Conservation (phyloP, 139 green algal species). For the Chlorella sorokiniana region DNA sequence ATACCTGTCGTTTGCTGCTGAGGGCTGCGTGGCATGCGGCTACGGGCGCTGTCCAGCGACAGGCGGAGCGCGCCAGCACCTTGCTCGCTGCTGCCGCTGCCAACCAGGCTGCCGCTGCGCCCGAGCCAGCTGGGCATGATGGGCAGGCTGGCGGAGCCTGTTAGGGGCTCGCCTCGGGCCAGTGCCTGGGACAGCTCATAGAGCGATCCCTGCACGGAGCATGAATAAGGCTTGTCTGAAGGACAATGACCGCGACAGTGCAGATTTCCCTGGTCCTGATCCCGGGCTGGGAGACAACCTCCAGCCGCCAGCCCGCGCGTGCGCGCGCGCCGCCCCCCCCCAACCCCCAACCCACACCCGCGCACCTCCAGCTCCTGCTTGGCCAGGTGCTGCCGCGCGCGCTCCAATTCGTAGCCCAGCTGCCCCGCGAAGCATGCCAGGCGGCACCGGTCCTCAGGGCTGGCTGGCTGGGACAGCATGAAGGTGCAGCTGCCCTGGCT, state of each 20-base stretch:
- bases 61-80: too few species aligned
- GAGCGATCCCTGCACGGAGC: not conserved
- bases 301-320: not conserved
- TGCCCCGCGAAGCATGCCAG: not conserved
- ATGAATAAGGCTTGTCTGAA: too few species aligned
- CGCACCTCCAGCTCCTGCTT: conserved; percentile 22
- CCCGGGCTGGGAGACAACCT: too few species aligned
- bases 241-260: too few species aligned
- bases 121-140: not conserved
- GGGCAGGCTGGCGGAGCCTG: not conserved
- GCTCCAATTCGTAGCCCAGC: conserved; percentile 10
- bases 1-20: too few species aligned
- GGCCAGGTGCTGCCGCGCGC: not conserved
- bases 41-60: too few species aligned
- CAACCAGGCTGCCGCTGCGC: not conserved
- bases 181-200: conserved; percentile 2
- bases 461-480: not conserved
- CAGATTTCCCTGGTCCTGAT: too few species aligned
- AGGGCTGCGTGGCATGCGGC: too few species aligned
- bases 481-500: not conserved
- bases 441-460: not conserved
- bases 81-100: too few species aligned
- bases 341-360: not conserved
- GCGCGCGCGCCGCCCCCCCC: not conserved
- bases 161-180: not conserved